Base-by-base conservation (phyloP, 2,329 filamentous ascomycete genomes). In the Diaporthe capsici region DNA sequence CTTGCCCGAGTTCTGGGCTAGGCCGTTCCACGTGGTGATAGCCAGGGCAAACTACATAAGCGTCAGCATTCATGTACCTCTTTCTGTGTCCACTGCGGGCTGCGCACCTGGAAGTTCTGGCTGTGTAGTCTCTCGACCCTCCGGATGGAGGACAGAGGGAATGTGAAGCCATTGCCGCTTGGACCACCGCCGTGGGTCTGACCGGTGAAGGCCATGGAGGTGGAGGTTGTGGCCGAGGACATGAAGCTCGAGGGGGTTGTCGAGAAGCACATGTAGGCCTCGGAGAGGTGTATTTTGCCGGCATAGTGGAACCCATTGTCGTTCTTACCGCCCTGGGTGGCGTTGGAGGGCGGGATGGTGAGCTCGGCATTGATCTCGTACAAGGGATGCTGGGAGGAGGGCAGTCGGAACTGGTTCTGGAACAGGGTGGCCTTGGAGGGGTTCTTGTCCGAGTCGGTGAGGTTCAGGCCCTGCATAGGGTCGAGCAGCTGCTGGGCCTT, bases 361-460 rank as follows among this genome's bases (percentile, higher is more conserved):
- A 99, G 91, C 87, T 99, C 97, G 82, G 97, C 96, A 77, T 94
- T 95, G 86, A 99, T 98, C 88, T 99, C 97, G 86, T 97, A 95
- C 75, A 98, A 90, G 74, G 97, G 97, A 78, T 94, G 96, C 86
- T 99, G 96, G 53, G 95, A 94, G 82, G 95, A 92, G 61, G 97
- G 97, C 47, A 99, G 93, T 79, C 97, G 95, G 87, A 99, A 99
- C 86, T 99, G 97, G 84, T 94, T 93, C 86, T 97, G 95, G 87
- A 98, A 99, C 76, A 98, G 91, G 71, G 94, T 93, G 74, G 95
- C 92, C 87, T 98, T 98, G 82, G 96, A 96, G 68, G 96, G 95
- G 83, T 95, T 94, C 78, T 91, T 91, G 85, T 97, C 94, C 76
- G 93, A 91, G 81, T 92, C 90, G 79, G 93, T 92, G 76, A 94